Base-by-base conservation (phyloP, 139 green algal species). In the Pleodorina starrii region DNA sequence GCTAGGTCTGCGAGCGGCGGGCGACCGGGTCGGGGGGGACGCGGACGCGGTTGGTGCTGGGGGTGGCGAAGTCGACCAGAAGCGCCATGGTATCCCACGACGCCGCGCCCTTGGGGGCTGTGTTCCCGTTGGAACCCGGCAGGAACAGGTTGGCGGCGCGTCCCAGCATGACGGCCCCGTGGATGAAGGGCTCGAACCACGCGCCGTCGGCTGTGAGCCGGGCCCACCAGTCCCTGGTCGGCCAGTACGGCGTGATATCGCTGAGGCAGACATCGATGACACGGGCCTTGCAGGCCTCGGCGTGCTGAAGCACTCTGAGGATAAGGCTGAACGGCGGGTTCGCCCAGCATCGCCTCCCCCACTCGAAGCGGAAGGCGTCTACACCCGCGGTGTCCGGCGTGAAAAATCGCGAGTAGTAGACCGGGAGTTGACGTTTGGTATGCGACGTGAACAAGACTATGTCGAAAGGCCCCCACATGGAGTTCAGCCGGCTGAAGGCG, bases 381-480 rank as follows among this genome's bases (percentile, higher is more conserved):
- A 87, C 54, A 36, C 80, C 57, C 11, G 57, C 38, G 1, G 80
- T 76, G 80, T 59, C 57, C 3, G 80, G 80, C 36, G 80, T 76
- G 57, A 40, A 32, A 36, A n/a, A 87, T 19, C 25, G 12, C 5
- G 80, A 76, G 36, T 54, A 87, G 57, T 87, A 87, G 29, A 12
- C 32, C n/a, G 80, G 80, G 5, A 87, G 38, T 5, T 60, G 57
- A 25, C 54, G 51, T 21, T 54, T 77, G 7, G 29, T 60, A 35
- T 87, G 57, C 17, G 80, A 87, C 3, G 57, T 54, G 40, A 87
- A 87, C 14, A 76, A 35, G 42, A 76, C 80, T 21, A 87, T 44
- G 29, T 60, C 38, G 80, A 74, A 87, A 3, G 80, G 80, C 21
- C 80, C 80, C 54, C 51, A 87, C 7, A 17, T 1, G 25, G 10